These are phyloP conservation scores for Abrus precatorius DNA, from an alignment of 306 rosid species.

Conservation along the genomic window DNA sequence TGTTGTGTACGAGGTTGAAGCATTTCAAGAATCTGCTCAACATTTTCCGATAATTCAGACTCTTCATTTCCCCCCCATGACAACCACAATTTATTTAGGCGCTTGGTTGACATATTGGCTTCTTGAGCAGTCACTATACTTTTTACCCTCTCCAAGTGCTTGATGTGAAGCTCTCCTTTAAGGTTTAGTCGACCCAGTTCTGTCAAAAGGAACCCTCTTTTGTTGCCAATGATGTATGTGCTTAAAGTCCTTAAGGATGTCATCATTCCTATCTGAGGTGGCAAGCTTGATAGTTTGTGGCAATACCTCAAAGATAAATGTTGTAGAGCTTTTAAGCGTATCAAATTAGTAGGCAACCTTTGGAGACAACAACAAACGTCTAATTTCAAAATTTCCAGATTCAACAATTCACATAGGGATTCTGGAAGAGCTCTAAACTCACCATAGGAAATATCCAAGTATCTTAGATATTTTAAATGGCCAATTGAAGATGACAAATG, in stretches of 20 bases:
- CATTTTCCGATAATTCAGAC: neutral
- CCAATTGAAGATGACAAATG: neutral
- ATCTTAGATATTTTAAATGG: constrained; percentile 32
- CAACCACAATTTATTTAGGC: neutral
- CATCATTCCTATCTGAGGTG: constrained; percentile 5
- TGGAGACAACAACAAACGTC: rapidly evolving
- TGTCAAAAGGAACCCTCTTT: constrained; percentile 26
- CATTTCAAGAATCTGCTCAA: constrained; percentile 33
- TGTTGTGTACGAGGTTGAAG: constrained; percentile 38
- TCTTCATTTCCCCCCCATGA: constrained; percentile 29
- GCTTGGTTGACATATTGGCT: constrained; percentile 41
- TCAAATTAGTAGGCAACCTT: constrained; percentile 1
- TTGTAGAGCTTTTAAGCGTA: constrained; percentile 14
- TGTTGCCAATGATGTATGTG: neutral
- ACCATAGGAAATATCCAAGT: neutral
- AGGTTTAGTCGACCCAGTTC: constrained; percentile 32
- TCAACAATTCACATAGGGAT: neutral
- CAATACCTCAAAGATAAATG: neutral
- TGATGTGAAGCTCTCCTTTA: constrained; percentile 36
- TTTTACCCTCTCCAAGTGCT: constrained; percentile 35
- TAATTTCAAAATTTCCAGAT: constrained; percentile 36
- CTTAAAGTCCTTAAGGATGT: constrained; percentile 25
- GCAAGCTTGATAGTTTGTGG: neutral
- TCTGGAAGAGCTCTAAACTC: neutral
- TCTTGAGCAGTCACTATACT: neutral